A percentile compares a stretch with the other conserved stretches of the same genome.
Evolutionary conservation across 2,329 filamentous ascomycete genomes (phyloP).

Genomic region (Apiospora pterosperma): DNA sequence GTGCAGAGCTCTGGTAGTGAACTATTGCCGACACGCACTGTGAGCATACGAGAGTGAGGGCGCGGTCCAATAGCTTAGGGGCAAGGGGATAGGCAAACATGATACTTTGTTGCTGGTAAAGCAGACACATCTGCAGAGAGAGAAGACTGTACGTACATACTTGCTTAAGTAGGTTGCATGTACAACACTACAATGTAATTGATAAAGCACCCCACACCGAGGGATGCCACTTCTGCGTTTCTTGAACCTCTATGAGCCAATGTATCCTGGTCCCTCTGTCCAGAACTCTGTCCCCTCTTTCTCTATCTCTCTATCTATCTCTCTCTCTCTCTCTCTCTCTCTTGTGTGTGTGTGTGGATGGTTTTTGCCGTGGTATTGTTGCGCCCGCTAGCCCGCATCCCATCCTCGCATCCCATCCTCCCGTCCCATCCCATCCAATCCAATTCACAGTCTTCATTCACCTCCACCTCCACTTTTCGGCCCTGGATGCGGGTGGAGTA

Average conservation of each 20-base stretch:
- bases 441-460: neutral
- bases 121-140: neutral
- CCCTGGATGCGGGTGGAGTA: neutral
- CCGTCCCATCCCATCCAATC: neutral
- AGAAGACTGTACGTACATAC: too few relatives aligned
- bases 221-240: neutral
- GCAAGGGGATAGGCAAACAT: too few relatives aligned
- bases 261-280: neutral
- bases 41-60: neutral
- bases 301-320: neutral
- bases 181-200: neutral
- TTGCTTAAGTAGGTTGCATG: too few relatives aligned
- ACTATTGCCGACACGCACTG: neutral
- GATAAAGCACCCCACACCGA: neutral
- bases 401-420: neutral
- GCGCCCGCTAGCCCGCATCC: neutral
- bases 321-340: neutral
- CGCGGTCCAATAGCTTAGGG: too few relatives aligned
- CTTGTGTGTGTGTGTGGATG: too few relatives aligned
- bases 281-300: neutral
- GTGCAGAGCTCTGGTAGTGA: neutral
- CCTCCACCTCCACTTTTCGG: neutral
- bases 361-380: neutral
- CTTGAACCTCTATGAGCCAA: neutral
- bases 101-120: neutral